Evolutionary conservation across 179 eudicot species (phyloP), one percentile per base, ranked within the genome.

Genomic region (Pouteria campechiana): DNA sequence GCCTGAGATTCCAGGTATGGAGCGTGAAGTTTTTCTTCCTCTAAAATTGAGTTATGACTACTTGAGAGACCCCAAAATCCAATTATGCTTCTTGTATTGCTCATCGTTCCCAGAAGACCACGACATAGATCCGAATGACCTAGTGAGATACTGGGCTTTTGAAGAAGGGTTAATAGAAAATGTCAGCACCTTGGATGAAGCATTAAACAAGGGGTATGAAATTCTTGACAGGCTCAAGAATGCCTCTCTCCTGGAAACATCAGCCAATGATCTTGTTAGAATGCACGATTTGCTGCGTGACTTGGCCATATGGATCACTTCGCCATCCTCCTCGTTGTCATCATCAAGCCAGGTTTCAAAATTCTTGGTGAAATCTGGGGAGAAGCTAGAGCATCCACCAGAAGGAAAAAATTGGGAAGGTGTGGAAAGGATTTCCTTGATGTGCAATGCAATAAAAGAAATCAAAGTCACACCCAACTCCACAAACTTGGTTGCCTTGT

Each of bases 1-100:
- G 18, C 53, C 42, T 22, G 19, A 20, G 15, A 25, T 36, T 17
- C 24, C 24, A 10, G 53, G 33, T 2, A 48, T 35, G 6, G 43
- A 48, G 42, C 37, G 32, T 4, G 32, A 5, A 17, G 53, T 48
- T 9, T 48, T 23, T 25, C 24, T 3, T 32, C 32, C 32, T 18
- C 53, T 48, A 31, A 48, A 14, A 34, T 48, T 41, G 53, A 48
- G 53, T 48, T 48, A 48, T 10, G 53, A 48, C 20, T 31, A 1
- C 33, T 46, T 46, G 10, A 37, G 24, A 14, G 25, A 22, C 19
- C 23, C 25, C 14, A 17, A 47, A 21, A 37, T 21, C 40, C 22
- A 47, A 33, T 48, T 32, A 15, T 35, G 43, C 25, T 48, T 48
- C 9, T 31, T 48, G 42, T 48, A 48, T 14, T 48, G 42, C 18